Conservation (phyloP, 805 yeast species). For the Candida parachauliodes region DNA sequence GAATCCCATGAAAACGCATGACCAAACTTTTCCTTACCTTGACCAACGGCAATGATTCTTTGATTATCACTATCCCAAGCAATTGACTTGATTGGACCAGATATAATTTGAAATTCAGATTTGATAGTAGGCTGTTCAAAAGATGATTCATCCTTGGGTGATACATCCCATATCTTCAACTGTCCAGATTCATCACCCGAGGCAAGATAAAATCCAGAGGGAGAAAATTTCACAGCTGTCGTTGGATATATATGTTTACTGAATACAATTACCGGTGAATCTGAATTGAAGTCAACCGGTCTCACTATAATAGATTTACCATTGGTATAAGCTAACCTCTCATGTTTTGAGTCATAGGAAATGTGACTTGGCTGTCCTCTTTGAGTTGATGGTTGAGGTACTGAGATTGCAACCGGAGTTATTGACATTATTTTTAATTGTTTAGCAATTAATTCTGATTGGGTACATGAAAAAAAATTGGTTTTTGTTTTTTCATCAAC, state of each 20-base stretch:
- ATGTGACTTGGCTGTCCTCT: conserved; percentile 69
- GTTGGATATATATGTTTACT: conserved; percentile 66
- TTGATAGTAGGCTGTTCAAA: conserved; percentile 55
- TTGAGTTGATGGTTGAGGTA: conserved; percentile 78
- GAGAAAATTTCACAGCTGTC: conserved; percentile 82
- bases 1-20: conserved; percentile 91
- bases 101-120: conserved; percentile 74
- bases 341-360: conserved; percentile 66
- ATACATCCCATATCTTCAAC: conserved; percentile 80
- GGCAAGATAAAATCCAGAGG: conserved; percentile 86
- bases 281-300: conserved; percentile 52
- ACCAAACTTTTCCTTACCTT: conserved; percentile 88
- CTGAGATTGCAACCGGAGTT: conserved; percentile 36
- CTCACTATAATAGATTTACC: conserved; percentile 79
- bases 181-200: conserved; percentile 91
- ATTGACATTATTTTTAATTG: conserved; percentile 25
- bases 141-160: conserved; percentile 38
- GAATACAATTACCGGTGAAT: conserved; percentile 54
- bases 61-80: conserved; percentile 90
- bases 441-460: too few species aligned
- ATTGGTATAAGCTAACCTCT: conserved; percentile 74
- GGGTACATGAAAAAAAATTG: not conserved
- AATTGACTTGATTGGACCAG: conserved; percentile 77
- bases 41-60: conserved; percentile 90
- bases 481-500: not conserved